Base-by-base conservation (phyloP, 2,329 filamentous ascomycete species). In the Delphinella strobiligena region DNA sequence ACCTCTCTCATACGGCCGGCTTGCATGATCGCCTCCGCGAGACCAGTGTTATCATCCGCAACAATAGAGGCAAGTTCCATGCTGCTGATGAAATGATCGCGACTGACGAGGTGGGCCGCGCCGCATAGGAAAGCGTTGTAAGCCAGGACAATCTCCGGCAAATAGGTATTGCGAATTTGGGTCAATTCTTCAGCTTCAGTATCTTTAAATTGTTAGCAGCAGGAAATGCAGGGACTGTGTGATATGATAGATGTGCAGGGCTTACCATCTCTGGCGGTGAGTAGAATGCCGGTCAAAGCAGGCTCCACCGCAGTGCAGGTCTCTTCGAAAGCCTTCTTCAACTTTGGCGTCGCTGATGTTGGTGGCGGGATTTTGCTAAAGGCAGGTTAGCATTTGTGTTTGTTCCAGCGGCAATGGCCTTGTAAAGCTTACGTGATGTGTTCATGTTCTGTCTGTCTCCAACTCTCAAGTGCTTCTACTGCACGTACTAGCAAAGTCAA, bases 31-130 rank as follows among this genome's bases (percentile, higher is more conserved):
- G 53, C 47, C 18, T 54, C 51, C 15, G 60, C 54, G 16, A 69
- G 44, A 7, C 51, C 48, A 30, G 44, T 52, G 19, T 19, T 31
- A 16, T 49, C 48, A 31, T 51, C 44, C 2, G 89, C 85, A 37
- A 94, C 72, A 2, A 78, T 57, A 1, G 79, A 77, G 1, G 86
- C 80, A 12, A 98, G 67, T 43, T 94, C 84, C 82, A 98, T 89
- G 51, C 80, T 83, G 54, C 89, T 79, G 18, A 91, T 71, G 14
- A 93, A 69, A 48, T 81, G 74, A 43, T 89, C 83, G 32, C 86
- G 78, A 34, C 78, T 80, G 32, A 93, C 66, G 36, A 75, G 71
- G 34, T 77, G 78, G 3, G 85, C 86, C 0, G 82, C 81, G 53
- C 82, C 82, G 56, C 93, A 82, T 36, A 96, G 66, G 1, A 82